These are phyloP conservation scores for Hypoxylon sp. DNA, from an alignment of 2,329 filamentous ascomycete genomes.

Conservation along the genomic window DNA sequence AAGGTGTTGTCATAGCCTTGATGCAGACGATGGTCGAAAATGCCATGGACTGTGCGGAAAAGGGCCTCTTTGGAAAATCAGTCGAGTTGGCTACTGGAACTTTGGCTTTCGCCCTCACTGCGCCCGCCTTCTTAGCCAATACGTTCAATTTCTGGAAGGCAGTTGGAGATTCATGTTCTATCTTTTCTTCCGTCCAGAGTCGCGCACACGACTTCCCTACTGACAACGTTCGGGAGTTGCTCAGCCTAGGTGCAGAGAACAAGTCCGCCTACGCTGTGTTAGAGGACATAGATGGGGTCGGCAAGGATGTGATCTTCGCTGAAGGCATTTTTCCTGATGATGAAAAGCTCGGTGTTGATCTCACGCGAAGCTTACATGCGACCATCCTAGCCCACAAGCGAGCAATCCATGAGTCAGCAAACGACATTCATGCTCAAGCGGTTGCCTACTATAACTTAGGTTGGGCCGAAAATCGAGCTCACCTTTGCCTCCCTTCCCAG, in stretches of 20 bases:
- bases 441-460: conserved; percentile 98
- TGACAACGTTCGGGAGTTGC: conserved; percentile 67
- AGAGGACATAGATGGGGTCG: conserved; percentile 76
- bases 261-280: conserved; percentile 71
- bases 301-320: conserved; percentile 60
- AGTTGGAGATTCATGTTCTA: conserved; percentile 86
- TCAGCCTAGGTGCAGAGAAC: conserved; percentile 66
- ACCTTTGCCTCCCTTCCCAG: conserved; percentile 70
- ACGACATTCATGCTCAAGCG: conserved; percentile 88
- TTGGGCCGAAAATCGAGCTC: conserved; percentile 90
- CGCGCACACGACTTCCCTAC: conserved; percentile 73
- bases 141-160: conserved; percentile 98
- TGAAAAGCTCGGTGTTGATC: conserved; percentile 62
- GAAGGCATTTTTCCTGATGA: conserved; percentile 61
- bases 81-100: conserved; percentile 77
- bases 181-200: conserved; percentile 84
- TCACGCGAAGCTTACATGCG: conserved; percentile 74
- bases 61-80: conserved; percentile 88
- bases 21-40: conserved; percentile 90
- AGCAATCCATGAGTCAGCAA: conserved; percentile 78
- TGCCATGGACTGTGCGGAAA: conserved; percentile 81
- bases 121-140: conserved; percentile 71
- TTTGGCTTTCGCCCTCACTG: conserved; percentile 74
- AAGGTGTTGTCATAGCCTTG: conserved; percentile 88
- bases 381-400: conserved; percentile 89